Base-by-base conservation (phyloP, 129 eudicot genomes). In the Artemisia annua region DNA sequence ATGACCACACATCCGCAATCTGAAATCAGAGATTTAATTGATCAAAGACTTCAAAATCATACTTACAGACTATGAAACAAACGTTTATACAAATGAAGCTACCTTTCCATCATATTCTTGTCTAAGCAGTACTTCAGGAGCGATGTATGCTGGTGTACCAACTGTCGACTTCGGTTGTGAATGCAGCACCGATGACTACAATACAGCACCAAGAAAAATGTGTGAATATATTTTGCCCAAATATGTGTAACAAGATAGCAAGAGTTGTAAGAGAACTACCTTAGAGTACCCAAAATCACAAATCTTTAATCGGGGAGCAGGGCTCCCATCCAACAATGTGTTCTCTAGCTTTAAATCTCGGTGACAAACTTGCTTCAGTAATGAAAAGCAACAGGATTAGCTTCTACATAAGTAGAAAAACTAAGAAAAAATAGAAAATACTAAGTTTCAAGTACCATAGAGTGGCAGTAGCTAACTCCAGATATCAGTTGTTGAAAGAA, bases 1-100 rank as follows among this genome's bases (percentile, higher is more conserved):
- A 92, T 8, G 98, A 92, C 98, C 98, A 92, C 74, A 92, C 98
- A 85, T 92, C 98, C 56, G 96, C 98, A 66, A 82, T 92, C 98
- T 92, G 88, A 69, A 81, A 70, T 78, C 35, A 43, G 11, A 74
- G 9, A 65, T 14, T 11, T 1, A 56, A 32, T 66, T 70, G 48
- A 62, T 13, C 32, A 65, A 44, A 53, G 13, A 19, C 13, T 43
- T 58, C 19, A 68, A 43, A 60, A 20, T 20, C 5, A 7, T 50
- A 18, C 50, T 32, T 52, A 50, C 12, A 9, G 61, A 16, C 48
- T 9, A 24, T 44, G 48, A 46, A 59, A 48, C 22, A 35, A 9
- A 22, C 44, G 46, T 14, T 57, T 4, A 58, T 6, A 62, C 18
- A 43, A 28, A 61, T 3, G 22, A 59, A 50, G 61, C 66, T 69